Evolutionary conservation across 805 yeast species (phyloP), one percentile per base, ranked within the genome.

Genomic region (Zygoascus biomembranicola): DNA sequence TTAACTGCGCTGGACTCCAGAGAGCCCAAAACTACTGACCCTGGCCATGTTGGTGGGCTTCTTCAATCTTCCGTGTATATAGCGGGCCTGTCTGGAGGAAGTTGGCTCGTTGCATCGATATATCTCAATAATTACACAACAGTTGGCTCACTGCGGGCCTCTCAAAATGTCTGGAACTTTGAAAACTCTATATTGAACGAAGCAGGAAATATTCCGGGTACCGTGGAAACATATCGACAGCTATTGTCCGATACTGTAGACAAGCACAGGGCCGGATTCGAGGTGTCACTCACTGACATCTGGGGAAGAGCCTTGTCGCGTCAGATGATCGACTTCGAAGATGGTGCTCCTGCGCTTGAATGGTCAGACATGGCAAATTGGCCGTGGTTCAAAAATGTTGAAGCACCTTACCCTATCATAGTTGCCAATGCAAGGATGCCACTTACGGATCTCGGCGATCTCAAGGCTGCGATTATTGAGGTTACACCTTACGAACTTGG

Each of bases 31-130:
- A 5, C 43, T 2, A 41, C 18, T 13, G 41, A 26, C 6, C 69
- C 65, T 1, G 77, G 75, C 54, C 71, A 66, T 19, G 73, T 73
- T 2, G 67, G 66, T 18, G 92, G 95, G 2, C 68, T 88, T 41
- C 67, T 87, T 31, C 89, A 84, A 61, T 69, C 84, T 10, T 65
- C 88, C 0, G 77, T 85, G 8, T 88, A 89, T 62, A 67, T 88
- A 8, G 69, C 86, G 8, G 95, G 90, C 5, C 76, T 89, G 18
- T 82, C 90, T 11, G 96, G 96, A 20, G 95, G 96, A 14, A 77
- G 84, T 10, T 89, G 95, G 95, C 70, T 85, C 50, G 71, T 87
- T 18, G 85, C 87, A 0, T 76, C 90, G 3, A 66, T 87, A 28
- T 80, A 77, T 0, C 69, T 78, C 64, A 85, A 87, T 63, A 79